Evolutionary conservation across 1,139 yeast genomes (phyloP), one percentile per base, ranked within the genome.

Genomic region (Scheffersomyces insectosa): DNA sequence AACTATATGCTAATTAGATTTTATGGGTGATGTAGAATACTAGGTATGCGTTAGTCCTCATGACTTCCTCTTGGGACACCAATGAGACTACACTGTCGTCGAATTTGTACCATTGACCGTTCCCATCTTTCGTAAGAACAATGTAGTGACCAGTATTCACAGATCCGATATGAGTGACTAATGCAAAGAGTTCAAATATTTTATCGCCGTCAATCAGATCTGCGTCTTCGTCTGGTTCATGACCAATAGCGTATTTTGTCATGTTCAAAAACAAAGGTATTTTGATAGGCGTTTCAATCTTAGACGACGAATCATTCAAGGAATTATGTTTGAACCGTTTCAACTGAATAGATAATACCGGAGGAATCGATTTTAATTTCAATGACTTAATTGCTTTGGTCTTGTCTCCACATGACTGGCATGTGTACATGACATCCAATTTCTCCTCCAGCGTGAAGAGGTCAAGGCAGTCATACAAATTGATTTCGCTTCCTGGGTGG

Each of bases 71-170:
- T 46, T 77, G 82, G 5, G 82, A 61, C 13, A 89, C 77, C 43
- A 80, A 63, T 1, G 91, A 80, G n/a, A 93, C 87, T 56, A 85
- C 82, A 23, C 95, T 83, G 65, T 93, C 99, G 60, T 93, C 97
- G 62, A 90, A 91, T 61, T 82, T 84, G 59, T 85, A 85, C 99
- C 99, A 93, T 56, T 77, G 68, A 13, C 91, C 90, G 37, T 79
- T 77, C 14, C 80, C 72, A 50, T 77, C 80, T 60, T 90, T 91
- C 49, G 88, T 77, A 54, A 85, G 78, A 16, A 95, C 87, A 13
- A 91, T 79, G 61, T 93, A 93, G 65, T 93, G 99, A 10, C 99
- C 99, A 1, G 97, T 93, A 59, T 89, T 88, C 5, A 91, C 95
- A 23, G 93, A 83, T 1, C 99, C 99, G 37, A 83, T 83, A 62